Conservation (phyloP, 2,329 filamentous ascomycete species). For the Curvularia verruculosa region DNA sequence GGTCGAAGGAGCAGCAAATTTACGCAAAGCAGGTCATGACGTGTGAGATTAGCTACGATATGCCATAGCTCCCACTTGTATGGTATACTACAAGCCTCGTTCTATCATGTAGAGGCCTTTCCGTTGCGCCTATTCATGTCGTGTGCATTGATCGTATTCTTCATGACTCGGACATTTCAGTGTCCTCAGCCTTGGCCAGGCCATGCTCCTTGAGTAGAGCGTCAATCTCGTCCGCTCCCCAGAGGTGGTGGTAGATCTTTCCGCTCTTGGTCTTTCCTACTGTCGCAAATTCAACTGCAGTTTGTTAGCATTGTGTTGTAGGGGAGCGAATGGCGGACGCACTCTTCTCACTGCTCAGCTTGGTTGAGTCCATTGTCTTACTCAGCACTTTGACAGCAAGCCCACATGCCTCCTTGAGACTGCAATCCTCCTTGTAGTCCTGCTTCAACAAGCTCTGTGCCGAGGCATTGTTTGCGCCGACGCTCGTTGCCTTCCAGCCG, state of each 20-base stretch:
- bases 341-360: conserved; percentile 99
- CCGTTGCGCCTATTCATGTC: conserved; percentile 29
- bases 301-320: conserved; percentile 29
- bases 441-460: conserved; percentile 97
- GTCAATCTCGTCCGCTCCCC: conserved; percentile 96
- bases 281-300: conserved; percentile 91
- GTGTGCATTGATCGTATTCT: conserved; percentile 27
- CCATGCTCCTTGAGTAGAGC: conserved; percentile 93
- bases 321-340: conserved; percentile 50
- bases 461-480: conserved; percentile 96
- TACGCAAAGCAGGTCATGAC: conserved; percentile 26
- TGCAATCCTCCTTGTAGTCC: conserved; percentile 99
- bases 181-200: conserved; percentile 70
- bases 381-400: conserved; percentile 98
- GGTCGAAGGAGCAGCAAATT: neutral
- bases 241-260: conserved; percentile 97
- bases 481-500: conserved; percentile 98
- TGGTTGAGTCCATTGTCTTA: conserved; percentile 99
- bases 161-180: conserved; percentile 47
- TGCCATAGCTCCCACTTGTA: conserved; percentile 36
- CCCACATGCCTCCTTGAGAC: conserved; percentile 92
- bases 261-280: conserved; percentile 94
- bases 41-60: conserved; percentile 33
- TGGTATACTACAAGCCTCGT: conserved; percentile 43
- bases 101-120: conserved; percentile 37